A percentile compares a stretch with the other conserved stretches of the same genome.
phyloP scores from a whole-genome alignment of 2,329 filamentous ascomycete species.

The Talaromyces sp. region DNA sequence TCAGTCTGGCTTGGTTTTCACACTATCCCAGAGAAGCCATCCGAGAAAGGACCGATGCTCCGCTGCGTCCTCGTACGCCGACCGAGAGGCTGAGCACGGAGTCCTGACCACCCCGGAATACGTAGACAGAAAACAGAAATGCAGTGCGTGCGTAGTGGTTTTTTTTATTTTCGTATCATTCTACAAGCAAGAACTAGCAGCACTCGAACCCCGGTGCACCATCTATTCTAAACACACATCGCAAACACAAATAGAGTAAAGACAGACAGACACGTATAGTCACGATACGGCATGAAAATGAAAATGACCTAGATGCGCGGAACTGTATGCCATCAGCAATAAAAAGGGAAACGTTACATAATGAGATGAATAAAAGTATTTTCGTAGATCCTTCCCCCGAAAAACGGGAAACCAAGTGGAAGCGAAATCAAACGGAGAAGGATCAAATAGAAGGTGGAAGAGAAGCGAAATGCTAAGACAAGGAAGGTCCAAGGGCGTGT shows the following conservation, averaged over 20 bases:
- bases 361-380: slow-evolving; percentile 14
- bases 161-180: slow-evolving; percentile 14
- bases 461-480: slow-evolving; percentile 7
- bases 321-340: slow-evolving; percentile 4
- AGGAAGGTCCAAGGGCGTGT: slow-evolving; percentile 12
- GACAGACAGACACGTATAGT: slow-evolving; percentile 3
- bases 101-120: neutral
- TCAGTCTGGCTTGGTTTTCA: neutral
- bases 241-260: slow-evolving; percentile 5
- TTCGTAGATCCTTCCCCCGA: slow-evolving; percentile 12
- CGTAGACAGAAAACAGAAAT: neutral
- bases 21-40: neutral
- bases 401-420: slow-evolving; percentile 13
- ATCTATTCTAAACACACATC: slow-evolving; percentile 17
- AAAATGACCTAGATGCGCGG: slow-evolving; percentile 9
- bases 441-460: slow-evolving; percentile 8
- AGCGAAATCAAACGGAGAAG: neutral
- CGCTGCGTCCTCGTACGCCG: neutral
- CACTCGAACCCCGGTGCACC: slow-evolving; percentile 16
- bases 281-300: slow-evolving; percentile 13
- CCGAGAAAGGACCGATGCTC: neutral
- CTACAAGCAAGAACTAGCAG: slow-evolving; percentile 5
- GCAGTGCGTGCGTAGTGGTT: neutral
- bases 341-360: slow-evolving; percentile 2
- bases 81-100: neutral